Evolutionary conservation across 1,139 yeast genomes (phyloP).

Genomic region (Scheffersomyces insectosa): DNA sequence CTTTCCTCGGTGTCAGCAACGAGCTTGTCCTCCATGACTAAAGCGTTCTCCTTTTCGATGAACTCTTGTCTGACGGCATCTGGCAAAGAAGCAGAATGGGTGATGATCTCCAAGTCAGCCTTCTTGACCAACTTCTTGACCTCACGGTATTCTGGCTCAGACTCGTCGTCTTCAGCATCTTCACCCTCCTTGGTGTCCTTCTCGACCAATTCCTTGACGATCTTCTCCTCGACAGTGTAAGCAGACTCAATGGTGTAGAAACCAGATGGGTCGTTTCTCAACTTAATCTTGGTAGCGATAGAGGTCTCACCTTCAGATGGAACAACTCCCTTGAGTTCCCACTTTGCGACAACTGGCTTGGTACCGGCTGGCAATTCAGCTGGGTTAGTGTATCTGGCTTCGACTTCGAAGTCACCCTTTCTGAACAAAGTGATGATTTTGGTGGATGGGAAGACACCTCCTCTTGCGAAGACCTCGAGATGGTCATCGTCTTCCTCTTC

Average conservation of each 20-base stretch:
- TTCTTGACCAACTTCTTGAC: slow-evolving; percentile 95
- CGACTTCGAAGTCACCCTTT: slow-evolving; percentile 82
- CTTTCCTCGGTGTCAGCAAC: slow-evolving; percentile 99
- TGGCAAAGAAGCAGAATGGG: slow-evolving; percentile 65
- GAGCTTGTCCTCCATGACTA: slow-evolving; percentile 89
- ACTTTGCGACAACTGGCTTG: slow-evolving; percentile 69
- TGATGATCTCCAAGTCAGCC: slow-evolving; percentile 64
- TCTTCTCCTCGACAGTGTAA: slow-evolving; percentile 89
- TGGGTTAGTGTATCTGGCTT: slow-evolving; percentile 82
- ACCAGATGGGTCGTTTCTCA: slow-evolving; percentile 97
- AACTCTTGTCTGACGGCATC: slow-evolving; percentile 56
- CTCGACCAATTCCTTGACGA: slow-evolving; percentile 80
- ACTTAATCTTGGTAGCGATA: slow-evolving; percentile 87
- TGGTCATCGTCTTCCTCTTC: slow-evolving; percentile 90
- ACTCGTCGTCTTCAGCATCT: slow-evolving; percentile 37
- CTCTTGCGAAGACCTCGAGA: slow-evolving; percentile 95
- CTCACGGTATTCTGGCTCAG: slow-evolving; percentile 85
- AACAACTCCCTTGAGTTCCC: slow-evolving; percentile 85
- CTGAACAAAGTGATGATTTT: slow-evolving; percentile 94
- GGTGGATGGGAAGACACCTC: slow-evolving; percentile 91
- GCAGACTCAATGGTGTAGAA: slow-evolving; percentile 93
- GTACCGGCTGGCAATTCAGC: slow-evolving; percentile 73
- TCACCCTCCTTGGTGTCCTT: slow-evolving; percentile 55
- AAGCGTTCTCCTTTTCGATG: slow-evolving; percentile 80
- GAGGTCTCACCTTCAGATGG: slow-evolving; percentile 75